phyloP scores from a whole-genome alignment of 1,139 yeast species.

The Saccharomyces pastorianus region DNA sequence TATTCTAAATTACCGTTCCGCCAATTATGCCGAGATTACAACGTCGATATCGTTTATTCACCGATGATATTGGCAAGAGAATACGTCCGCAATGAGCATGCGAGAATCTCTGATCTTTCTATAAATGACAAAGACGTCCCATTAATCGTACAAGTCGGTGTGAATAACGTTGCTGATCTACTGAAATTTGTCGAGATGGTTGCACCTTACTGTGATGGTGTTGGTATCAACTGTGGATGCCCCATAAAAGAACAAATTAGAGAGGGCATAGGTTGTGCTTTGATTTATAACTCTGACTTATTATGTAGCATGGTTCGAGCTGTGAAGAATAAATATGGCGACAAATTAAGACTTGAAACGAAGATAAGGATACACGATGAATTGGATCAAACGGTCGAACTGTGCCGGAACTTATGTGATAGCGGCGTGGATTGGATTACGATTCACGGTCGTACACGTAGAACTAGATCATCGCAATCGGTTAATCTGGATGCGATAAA shows the following conservation, averaged over 20 bases:
- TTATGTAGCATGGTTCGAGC: conserved; percentile 79
- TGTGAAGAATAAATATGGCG: conserved; percentile 69
- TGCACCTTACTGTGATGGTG: conserved; percentile 85
- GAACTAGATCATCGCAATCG: conserved; percentile 76
- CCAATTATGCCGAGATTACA: conserved; percentile 64
- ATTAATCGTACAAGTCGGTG: conserved; percentile 85
- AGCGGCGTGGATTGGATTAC: conserved; percentile 93
- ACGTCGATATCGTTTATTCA: conserved; percentile 77
- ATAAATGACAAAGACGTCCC: conserved; percentile 63
- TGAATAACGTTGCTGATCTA: conserved; percentile 77
- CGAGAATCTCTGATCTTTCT: conserved; percentile 76
- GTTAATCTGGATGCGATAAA: conserved; percentile 78
- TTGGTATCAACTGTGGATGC: conserved; percentile 94
- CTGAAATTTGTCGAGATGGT: conserved; percentile 79
- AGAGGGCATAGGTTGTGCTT: conserved; percentile 95
- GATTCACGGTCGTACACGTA: conserved; percentile 85
- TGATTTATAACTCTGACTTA: conserved; percentile 74
- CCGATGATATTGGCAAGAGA: conserved; percentile 97
- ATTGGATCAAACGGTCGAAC: conserved; percentile 58
- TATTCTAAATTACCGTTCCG: conserved; percentile 92
- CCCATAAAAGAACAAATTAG: conserved; percentile 92
- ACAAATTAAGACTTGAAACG: conserved; percentile 67
- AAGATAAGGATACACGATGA: conserved; percentile 84
- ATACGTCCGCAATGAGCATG: conserved; percentile 76
- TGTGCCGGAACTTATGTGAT: conserved; percentile 64